Percentiles rank a stretch among this genome's conserved stretches.
phyloP scores from a whole-genome alignment of 176 grass and related monocot species.

The Oryza officinalis region DNA sequence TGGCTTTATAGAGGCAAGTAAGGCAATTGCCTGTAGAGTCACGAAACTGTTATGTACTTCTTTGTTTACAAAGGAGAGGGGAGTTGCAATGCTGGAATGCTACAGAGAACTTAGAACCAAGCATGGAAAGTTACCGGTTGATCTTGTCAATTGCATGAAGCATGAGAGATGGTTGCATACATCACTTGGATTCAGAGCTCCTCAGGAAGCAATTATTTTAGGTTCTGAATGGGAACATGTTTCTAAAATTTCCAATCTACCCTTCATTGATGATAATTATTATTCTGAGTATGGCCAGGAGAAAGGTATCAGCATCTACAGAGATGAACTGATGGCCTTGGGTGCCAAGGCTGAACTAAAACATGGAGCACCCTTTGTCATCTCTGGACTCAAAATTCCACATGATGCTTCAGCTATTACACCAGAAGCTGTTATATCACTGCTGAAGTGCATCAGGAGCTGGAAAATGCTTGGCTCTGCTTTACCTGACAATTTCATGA shows the following conservation, averaged over 20 bases:
- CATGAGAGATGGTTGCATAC: constrained; percentile 46
- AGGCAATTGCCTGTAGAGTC: constrained; percentile 25
- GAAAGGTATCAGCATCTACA: constrained; percentile 41
- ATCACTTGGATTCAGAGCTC: constrained; percentile 31
- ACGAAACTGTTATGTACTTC: constrained; percentile 11
- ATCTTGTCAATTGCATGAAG: constrained; percentile 27
- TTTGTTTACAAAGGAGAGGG: constrained; percentile 33
- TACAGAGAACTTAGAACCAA: not conserved
- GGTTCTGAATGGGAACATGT: constrained; percentile 38
- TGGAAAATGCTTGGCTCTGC: too few species aligned
- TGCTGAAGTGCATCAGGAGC: too few species aligned
- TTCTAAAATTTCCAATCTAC: constrained; percentile 45
- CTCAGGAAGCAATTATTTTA: constrained; percentile 31
- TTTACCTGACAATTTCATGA: too few species aligned
- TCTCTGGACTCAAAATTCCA: not conserved
- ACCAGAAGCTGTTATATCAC: not conserved
- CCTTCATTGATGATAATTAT: constrained; percentile 41
- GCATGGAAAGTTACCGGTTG: constrained; percentile 1
- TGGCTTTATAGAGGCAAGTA: constrained; percentile 25
- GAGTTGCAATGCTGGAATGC: constrained; percentile 33
- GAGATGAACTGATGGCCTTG: constrained; percentile 36
- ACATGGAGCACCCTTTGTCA: constrained; percentile 30
- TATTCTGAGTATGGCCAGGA: not conserved
- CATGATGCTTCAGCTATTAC: not conserved
- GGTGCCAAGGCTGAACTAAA: constrained; percentile 33